Conservation (phyloP, 2,329 filamentous ascomycete genomes). For the Penicillium sp. region DNA sequence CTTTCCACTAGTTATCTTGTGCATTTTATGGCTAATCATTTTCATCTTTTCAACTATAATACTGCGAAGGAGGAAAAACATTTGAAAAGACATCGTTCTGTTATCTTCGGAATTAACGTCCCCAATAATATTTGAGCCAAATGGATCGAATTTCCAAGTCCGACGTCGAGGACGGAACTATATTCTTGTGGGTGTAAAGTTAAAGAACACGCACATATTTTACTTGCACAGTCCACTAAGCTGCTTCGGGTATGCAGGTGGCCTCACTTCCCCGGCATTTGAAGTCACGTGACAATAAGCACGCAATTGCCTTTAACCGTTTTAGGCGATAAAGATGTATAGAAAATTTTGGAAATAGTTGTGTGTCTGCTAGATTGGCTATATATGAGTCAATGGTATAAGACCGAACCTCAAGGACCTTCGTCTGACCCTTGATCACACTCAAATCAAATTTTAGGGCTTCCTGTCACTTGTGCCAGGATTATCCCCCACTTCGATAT, state of each 20-base stretch:
- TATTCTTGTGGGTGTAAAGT: not conserved
- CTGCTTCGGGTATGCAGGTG: not conserved
- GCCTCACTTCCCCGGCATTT: not conserved
- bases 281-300: not conserved
- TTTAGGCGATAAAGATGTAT: conserved; percentile 1
- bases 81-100: not conserved
- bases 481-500: conserved; percentile 2
- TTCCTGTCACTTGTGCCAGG: not conserved
- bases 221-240: not conserved
- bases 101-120: not conserved
- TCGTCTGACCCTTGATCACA: not conserved
- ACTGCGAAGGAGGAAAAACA: not conserved
- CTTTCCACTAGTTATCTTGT: not conserved
- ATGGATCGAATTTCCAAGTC: not conserved
- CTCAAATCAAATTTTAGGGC: not conserved
- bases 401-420: not conserved
- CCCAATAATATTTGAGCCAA: not conserved
- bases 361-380: not conserved
- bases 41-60: not conserved
- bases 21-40: too few relatives aligned
- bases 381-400: conserved; percentile 1
- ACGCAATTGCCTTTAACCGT: conserved; percentile 6
- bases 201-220: not conserved
- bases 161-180: too few relatives aligned
- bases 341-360: not conserved